These are phyloP conservation scores for Monilinia fructicola DNA, from an alignment of 2,329 filamentous ascomycete genomes.

Conservation along the genomic window DNA sequence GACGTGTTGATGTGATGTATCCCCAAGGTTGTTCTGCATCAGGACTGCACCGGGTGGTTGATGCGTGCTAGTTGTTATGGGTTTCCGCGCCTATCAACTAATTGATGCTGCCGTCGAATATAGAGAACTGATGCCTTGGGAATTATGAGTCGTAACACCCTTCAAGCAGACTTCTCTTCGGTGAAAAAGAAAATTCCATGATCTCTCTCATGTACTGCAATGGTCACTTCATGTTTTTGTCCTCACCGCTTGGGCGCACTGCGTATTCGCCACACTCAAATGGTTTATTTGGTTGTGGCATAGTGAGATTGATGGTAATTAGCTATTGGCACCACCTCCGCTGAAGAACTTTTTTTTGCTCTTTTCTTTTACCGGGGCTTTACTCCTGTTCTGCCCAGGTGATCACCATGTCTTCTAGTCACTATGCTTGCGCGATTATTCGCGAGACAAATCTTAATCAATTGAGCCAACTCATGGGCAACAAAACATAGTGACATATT, in stretches of 20 bases:
- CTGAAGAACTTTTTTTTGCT: slow-evolving; percentile 1
- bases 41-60: neutral
- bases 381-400: neutral
- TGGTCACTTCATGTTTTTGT: neutral
- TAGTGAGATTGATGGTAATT: neutral
- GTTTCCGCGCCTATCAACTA: neutral
- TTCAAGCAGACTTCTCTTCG: neutral
- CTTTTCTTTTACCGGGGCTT: too few relatives aligned
- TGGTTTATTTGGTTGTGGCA: too few relatives aligned
- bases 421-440: too few relatives aligned
- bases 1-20: neutral
- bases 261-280: neutral
- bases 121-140: slow-evolving; percentile 5
- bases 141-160: slow-evolving; percentile 1
- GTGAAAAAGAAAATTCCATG: neutral
- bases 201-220: slow-evolving; percentile 2
- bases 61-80: neutral
- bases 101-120: neutral
- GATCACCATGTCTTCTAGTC: too few relatives aligned
- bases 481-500: too few relatives aligned
- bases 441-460: too few relatives aligned
- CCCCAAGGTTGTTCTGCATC: neutral
- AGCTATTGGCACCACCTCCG: neutral
- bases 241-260: neutral
- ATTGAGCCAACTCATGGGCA: too few relatives aligned